Evolutionary conservation across 352 stramenopile genomes (phyloP), one percentile per base, ranked within the genome.

Genomic region (Globisporangium paddicum): DNA sequence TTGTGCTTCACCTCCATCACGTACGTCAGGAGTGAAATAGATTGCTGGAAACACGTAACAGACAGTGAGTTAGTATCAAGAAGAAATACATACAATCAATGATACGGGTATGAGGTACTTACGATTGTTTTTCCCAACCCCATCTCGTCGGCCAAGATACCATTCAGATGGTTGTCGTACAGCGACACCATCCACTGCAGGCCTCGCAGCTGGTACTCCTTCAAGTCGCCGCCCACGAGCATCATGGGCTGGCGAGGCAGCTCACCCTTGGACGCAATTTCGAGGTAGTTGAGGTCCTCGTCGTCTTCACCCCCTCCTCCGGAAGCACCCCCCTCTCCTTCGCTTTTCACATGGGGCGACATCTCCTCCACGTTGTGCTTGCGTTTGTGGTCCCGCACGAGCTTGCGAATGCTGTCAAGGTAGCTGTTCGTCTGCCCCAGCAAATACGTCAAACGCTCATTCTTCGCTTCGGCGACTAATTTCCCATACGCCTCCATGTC

Each of bases 111-210:
- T n/a, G n/a, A n/a, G n/a, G n/a, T n/a, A n/a, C n/a, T n/a, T n/a
- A n/a, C n/a, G 55, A 95, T 95, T 9, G 86, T 95, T 61, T 95
- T 95, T 21, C 86, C 86, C 7, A 95, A 68, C 51, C 94, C 90
- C 95, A 98, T 98, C 68, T 98, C 96, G 79, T 99, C 97, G 0
- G 97, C 97, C 38, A 99, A 70, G 63, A 99, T 99, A 28, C 97
- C 97, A 75, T 99, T 99, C 47, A 99, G 72, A 47, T 97, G 95
- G 65, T 99, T 98, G 64, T 99, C 88, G 51, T 98, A 97, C 28
- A 99, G 79, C 34, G 97, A 96, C 44, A 99, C 97, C 95, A 99
- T 99, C 98, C 98, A 99, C 73, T 99, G 98, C 44, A 99, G 72
- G 19, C 97, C 97, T 56, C 98, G 96, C 45, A 99, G 58, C 74